Evolutionary conservation across 2,329 filamentous ascomycete species (phyloP), one percentile per base, ranked within the genome.

Genomic region (Colletotrichum australisinense): DNA sequence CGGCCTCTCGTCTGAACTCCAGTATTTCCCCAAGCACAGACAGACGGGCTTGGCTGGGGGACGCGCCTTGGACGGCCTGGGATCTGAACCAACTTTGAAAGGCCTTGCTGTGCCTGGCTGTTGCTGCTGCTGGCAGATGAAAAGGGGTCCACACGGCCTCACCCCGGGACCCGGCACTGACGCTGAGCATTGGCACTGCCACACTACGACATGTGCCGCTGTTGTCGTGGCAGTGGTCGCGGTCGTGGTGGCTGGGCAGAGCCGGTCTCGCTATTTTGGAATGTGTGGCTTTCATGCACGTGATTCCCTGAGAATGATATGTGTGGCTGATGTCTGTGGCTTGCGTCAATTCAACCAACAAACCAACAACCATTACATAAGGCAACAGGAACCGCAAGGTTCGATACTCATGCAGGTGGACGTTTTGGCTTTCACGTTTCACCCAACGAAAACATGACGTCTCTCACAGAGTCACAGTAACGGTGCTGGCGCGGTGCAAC

Each of bases 361-460:
- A 49, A 22, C 8, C 38, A 32, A 32, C 30, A 32, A 32, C 8
- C 14, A 42, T 42, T 42, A 42, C 38, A 42, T 42, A 42, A 42
- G 14, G 38, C 38, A 19, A 42, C 14, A 19, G 38, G 14, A 42
- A 42, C 38, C 38, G 3, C 38, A 42, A 42, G 38, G 38, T 19
- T 42, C 38, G 38, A 42, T 42, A 42, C 19, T 53, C 24, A 60
- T 67, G 68, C 63, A 71, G 56, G 58, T 67, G 63, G 63, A 53
- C 42, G 30, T 42, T 53, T 70, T 62, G 49, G 69, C 57, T 69
- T 58, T 55, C 35, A 38, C 56, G 38, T 63, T 63, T 72, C 69
- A 68, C 69, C 28, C 69, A 72, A 71, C 68, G 68, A 30, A 71
- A 71, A 62, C 24, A 67, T 71, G 68, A 67, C 68, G 68, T 67